Percentiles rank a stretch among this genome's conserved stretches.
These are phyloP conservation scores for Ambrosia trifida DNA, from an alignment of 129 eudicot species.

Conservation along the genomic window DNA sequence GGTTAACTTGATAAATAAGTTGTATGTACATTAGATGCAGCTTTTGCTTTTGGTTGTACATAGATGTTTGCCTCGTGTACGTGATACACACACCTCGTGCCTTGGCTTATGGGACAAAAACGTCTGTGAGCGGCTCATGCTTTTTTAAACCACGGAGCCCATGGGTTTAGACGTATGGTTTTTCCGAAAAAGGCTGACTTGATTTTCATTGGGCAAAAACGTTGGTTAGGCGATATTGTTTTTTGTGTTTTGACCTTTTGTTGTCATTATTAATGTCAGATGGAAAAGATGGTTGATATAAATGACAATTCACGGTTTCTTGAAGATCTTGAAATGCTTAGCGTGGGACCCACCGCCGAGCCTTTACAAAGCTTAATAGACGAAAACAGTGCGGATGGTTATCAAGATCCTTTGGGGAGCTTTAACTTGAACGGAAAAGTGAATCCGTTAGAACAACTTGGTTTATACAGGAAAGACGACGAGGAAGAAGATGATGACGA, in stretches of 20 bases:
- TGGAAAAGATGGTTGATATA: conserved; percentile 94
- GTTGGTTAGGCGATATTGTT: neutral
- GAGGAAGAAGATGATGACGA: conserved; percentile 71
- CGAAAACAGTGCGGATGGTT: conserved; percentile 50
- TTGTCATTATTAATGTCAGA: conserved; percentile 41
- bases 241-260: too few relatives aligned
- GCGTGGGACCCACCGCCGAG: conserved; percentile 63
- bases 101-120: too few relatives aligned
- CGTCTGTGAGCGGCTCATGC: too few relatives aligned
- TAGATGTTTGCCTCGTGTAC: too few relatives aligned
- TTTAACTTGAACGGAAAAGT: conserved; percentile 62
- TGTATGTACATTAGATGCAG: too few relatives aligned
- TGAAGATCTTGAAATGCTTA: conserved; percentile 80
- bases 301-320: conserved; percentile 62
- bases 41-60: too few relatives aligned
- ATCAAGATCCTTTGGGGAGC: conserved; percentile 59
- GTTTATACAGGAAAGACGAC: conserved; percentile 76
- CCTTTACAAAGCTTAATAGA: conserved; percentile 45
- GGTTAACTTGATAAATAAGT: too few relatives aligned
- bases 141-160: neutral
- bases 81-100: too few relatives aligned
- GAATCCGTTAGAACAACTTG: conserved; percentile 90
- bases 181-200: neutral
- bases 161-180: neutral
- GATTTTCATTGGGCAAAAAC: neutral